Evolutionary conservation across 108 stramenopile genomes (phyloP), one percentile per base, ranked within the genome.

Genomic region (Skeletonema menzelii): DNA sequence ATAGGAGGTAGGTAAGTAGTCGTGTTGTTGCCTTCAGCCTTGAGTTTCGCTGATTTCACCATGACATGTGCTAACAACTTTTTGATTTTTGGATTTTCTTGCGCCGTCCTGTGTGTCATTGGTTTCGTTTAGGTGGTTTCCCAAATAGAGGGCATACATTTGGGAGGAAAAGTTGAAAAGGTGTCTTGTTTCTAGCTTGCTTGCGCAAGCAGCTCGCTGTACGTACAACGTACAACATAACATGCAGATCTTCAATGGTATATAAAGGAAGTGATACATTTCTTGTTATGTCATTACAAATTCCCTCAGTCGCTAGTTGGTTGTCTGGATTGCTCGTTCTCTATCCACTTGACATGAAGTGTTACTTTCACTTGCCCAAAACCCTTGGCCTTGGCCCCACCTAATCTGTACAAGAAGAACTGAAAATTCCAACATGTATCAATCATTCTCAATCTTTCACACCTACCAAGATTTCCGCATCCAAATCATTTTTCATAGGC

Each of bases 391-490:
- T n/a, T n/a, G n/a, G n/a, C n/a, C n/a, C n/a, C n/a, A n/a, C 8
- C 35, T 35, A 35, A 4, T 8, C 5, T 5, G 8, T 35, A 8
- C 35, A 11, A 37, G 35, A 37, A 37, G 3, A 37, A 37, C 15
- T 4, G 40, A 0, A 37, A 37, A 37, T 0, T n/a, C 40, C 40
- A n/a, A 42, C 15, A n/a, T 42, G 40, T n/a, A 42, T 58, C 2
- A 30, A 37, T 13, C 53, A 56, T 26, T 34, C 20, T 58, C 67
- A 85, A 63, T 93, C 92, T 65, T 82, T 87, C 15, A 87, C 84
- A 34, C 87, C 89, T 4, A 47, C 75, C 14, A 93, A 70, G 44
- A 93, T 82, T 47, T 88, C 89, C 14, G 86, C 82, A 80, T 84
- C 65, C 22, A 67, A 59, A 46, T 85, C 30, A 19, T 46, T 59